Conservation (phyloP, 1,284 basidiomycete genomes). For the Tylopilus orsonianus region DNA sequence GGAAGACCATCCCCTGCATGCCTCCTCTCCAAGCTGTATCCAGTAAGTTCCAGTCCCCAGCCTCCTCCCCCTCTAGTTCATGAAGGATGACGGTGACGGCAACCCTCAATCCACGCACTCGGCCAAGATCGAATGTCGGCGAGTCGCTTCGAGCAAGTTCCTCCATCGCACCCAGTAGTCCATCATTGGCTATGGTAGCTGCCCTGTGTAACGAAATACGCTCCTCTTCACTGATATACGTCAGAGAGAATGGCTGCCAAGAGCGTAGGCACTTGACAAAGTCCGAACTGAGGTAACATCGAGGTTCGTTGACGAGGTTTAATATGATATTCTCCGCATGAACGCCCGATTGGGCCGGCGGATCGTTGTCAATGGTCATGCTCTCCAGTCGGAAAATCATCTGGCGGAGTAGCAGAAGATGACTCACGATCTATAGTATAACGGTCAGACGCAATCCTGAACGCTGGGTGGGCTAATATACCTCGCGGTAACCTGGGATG, state of each 20-base stretch:
- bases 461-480: slow-evolving; percentile 42
- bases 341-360: slow-evolving; percentile 59
- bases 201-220: slow-evolving; percentile 54
- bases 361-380: slow-evolving; percentile 48
- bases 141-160: slow-evolving; percentile 42
- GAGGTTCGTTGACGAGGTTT: slow-evolving; percentile 59
- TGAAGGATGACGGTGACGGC: slow-evolving; percentile 55
- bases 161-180: slow-evolving; percentile 60
- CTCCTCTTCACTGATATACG: slow-evolving; percentile 60
- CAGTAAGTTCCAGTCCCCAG: slow-evolving; percentile 53
- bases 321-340: slow-evolving; percentile 67
- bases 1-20: slow-evolving; percentile 52
- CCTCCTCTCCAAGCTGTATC: slow-evolving; percentile 59
- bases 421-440: slow-evolving; percentile 23
- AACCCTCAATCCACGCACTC: slow-evolving; percentile 59
- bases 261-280: slow-evolving; percentile 54
- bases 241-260: slow-evolving; percentile 46
- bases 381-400: slow-evolving; percentile 30
- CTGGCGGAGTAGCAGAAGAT: slow-evolving; percentile 27
- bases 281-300: slow-evolving; percentile 56
- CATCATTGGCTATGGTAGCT: slow-evolving; percentile 64
- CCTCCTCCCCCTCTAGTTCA: slow-evolving; percentile 47
- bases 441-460: slow-evolving; percentile 5
- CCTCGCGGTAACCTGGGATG: slow-evolving; percentile 33
- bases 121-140: slow-evolving; percentile 42